Evolutionary conservation across 2,329 filamentous ascomycete species (phyloP), one percentile per base, ranked within the genome.

Genomic region (Pezicula carpinea): DNA sequence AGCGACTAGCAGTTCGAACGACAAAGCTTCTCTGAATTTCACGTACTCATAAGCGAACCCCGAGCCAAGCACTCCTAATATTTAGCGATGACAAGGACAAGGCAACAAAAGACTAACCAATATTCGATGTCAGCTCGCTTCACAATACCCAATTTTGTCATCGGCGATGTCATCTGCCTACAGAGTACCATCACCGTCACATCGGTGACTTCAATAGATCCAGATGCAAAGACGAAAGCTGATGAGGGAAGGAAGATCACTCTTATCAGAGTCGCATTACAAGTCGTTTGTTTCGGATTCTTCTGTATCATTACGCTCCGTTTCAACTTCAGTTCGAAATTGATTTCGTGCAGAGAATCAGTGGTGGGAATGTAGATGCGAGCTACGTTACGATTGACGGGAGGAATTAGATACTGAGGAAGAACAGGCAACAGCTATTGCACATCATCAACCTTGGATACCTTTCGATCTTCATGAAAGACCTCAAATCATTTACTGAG

Each of bases 231-330:
- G 1, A 46, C 60, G 2, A 65, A 64, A 52, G 46, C 69, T 11
- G 50, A 67, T 17, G 52, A 42, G 14, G 70, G 69, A 11, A 69
- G 67, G 47, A 48, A 59, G 6, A 62, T 72, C 29, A 69, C 69
- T 2, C 56, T 69, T 15, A 56, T 58, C 4, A 69, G 69, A n/a
- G 66, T 72, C 6, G 61, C 61, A n/a, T 48, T 71, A 1, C 72
- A 75, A 48, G 61, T 76, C 11, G 55, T 54, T 0, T 72, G 68
- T 1, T 75, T 75, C 48, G 71, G 72, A 1, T 58, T 75, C 3
- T 75, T 76, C 46, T 65, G 64, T 4, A 46, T 76, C 21, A 59
- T 73, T 5, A 71, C 72, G 1, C 59, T 66, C 3, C 67, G 72
- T 6, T 76, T 75, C 53, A 69, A 74, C 51, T 72, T 73, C 44